Base-by-base conservation (phyloP, 2,329 filamentous ascomycete genomes). In the Exophiala bonariae region DNA sequence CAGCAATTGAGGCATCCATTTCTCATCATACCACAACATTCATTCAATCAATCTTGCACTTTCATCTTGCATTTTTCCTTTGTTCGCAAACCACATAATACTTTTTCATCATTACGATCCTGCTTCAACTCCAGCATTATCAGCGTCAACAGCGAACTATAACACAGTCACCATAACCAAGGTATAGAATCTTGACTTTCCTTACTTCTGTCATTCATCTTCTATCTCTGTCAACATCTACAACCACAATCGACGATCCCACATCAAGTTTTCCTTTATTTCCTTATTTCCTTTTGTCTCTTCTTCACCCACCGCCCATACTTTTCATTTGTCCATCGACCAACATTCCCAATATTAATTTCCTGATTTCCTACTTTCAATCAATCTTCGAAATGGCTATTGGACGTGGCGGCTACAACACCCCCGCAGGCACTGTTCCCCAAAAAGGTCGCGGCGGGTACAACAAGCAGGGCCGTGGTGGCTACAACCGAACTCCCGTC, bases 371-470 rank as follows among this genome's bases (percentile, higher is more conserved):
- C 28, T 51, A 28, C 33, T 44, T 35, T 41, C 51, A 42, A 33
- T 47, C 2, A 32, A 26, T 46, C 26, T 19, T 52, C 37, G 33
- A 38, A 42, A 58, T 56, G 41, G 50, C 50, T 46, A 59, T 60
- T 36, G 60, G 62, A 47, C 60, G 61, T 40, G 61, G 60, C 41
- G 60, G 62, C 42, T 64, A 64, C 56, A 64, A 63, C 51, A 47
- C 46, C 42, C 55, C 51, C 33, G 51, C 52, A 44, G 45, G 50
- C 51, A 44, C 33, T 49, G 34, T 42, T 45, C 54, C 51, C 39
- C 41, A 43, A 37, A 45, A 55, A 65, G 69, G 68, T 39, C 64
- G 69, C 52, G 67, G 66, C 31, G 66, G 65, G 34, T 68, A 68
- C 56, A 68, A 69, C 59, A 49, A 53, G 49, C 42, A 44, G 28